phyloP scores from a whole-genome alignment of 192 early-diverging fungal genomes.

The Backusella sp. region DNA sequence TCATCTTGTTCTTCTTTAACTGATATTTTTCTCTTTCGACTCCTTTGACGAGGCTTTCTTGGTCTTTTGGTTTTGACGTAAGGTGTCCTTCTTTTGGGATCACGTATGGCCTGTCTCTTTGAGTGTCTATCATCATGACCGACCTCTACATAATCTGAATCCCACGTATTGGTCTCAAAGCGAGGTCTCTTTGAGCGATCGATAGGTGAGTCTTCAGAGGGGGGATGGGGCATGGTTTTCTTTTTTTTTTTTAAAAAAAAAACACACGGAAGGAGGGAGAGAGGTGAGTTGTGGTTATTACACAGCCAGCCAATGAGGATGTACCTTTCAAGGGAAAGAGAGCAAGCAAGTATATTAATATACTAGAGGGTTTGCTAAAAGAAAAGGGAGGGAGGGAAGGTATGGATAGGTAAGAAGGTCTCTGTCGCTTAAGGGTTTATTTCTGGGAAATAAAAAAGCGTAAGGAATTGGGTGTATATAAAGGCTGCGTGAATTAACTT shows the following conservation, averaged over 20 bases:
- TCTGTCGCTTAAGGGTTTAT: not conserved
- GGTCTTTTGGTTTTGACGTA: not conserved
- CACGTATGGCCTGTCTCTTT: conserved; percentile 34
- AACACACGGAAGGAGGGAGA: not conserved
- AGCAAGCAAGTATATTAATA: not conserved
- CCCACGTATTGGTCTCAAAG: conserved; percentile 25
- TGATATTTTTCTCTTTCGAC: not conserved
- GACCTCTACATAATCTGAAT: conserved; percentile 15
- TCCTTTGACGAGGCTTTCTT: not conserved
- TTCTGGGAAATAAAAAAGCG: not conserved
- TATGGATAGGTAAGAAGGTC: not conserved
- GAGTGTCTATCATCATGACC: conserved; percentile 20
- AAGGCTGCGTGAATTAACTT: not conserved
- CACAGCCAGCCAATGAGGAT: not conserved
- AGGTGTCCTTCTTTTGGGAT: conserved; percentile 33
- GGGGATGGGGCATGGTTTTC: conserved; percentile 32
- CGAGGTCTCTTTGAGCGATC: conserved; percentile 34
- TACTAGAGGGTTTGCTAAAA: not conserved
- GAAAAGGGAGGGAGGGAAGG: too few species aligned
- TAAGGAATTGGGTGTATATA: not conserved
- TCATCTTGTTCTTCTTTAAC: not conserved
- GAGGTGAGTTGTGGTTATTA: not conserved
- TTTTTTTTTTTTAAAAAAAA: conserved; percentile 50
- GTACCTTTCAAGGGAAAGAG: not conserved
- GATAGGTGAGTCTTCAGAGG: conserved; percentile 21